These are phyloP conservation scores for Pseudogymnoascus sp. DNA, from an alignment of 2,329 filamentous ascomycete species.

Conservation along the genomic window DNA sequence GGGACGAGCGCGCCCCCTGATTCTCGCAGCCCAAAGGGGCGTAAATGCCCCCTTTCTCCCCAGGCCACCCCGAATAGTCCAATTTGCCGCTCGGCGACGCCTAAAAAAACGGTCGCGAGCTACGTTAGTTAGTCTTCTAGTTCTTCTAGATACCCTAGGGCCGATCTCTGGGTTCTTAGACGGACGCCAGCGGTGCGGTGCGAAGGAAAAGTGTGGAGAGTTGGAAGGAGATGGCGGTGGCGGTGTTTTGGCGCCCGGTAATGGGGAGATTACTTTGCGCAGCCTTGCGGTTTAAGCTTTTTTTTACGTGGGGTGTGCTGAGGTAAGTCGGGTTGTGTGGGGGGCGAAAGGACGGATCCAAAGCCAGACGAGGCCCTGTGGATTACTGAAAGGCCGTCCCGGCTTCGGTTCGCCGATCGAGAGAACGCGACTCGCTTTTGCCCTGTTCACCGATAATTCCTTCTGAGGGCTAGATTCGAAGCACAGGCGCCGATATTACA, in stretches of 20 bases:
- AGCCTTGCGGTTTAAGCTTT: neutral
- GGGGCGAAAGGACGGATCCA: neutral
- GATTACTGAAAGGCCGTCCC: neutral
- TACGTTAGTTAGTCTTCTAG: neutral
- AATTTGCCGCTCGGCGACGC: neutral
- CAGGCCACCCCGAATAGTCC: neutral
- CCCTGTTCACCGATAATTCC: slow-evolving; percentile 4
- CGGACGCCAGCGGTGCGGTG: neutral
- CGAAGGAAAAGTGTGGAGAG: neutral
- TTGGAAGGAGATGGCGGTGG: too few relatives aligned
- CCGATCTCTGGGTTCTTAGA: neutral
- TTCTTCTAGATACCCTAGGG: neutral
- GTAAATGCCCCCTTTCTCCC: neutral
- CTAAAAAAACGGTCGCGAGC: neutral
- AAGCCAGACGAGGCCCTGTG: neutral
- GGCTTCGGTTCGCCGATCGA: neutral
- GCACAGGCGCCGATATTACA: neutral
- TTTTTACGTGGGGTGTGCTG: slow-evolving; percentile 3
- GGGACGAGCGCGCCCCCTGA: neutral
- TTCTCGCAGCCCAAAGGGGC: neutral
- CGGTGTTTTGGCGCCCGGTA: neutral
- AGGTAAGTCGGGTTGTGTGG: neutral
- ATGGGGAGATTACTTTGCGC: neutral
- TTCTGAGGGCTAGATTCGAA: slow-evolving; percentile 5
- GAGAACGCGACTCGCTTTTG: neutral